phyloP scores from a whole-genome alignment of 1,284 basidiomycete genomes.

The Cystobasidium slooffiae region DNA sequence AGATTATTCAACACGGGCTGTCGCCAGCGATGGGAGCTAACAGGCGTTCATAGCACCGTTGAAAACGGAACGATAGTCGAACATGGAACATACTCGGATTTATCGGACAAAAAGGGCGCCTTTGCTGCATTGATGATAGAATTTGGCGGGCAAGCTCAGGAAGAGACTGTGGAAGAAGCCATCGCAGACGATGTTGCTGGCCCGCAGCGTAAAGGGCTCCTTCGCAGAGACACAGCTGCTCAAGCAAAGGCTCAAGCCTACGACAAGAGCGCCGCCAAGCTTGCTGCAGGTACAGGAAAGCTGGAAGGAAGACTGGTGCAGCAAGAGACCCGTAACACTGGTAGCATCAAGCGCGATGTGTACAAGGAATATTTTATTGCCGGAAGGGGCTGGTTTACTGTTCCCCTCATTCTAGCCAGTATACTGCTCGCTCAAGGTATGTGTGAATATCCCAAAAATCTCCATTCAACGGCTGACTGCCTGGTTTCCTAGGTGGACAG shows the following conservation, averaged over 20 bases:
- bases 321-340: conserved; percentile 32
- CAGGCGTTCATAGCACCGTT: conserved; percentile 59
- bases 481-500: conserved; percentile 13
- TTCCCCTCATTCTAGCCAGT: conserved; percentile 20
- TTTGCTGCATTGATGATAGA: conserved; percentile 74
- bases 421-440: conserved; percentile 20
- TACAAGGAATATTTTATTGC: conserved; percentile 32
- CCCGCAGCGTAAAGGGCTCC: not conserved
- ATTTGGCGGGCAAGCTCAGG: conserved; percentile 63
- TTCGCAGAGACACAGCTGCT: conserved; percentile 44
- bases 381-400: conserved; percentile 25
- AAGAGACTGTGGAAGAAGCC: conserved; percentile 57
- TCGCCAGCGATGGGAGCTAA: not conserved
- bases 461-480: not conserved
- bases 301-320: conserved; percentile 28
- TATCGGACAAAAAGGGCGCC: conserved; percentile 68
- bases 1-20: not conserved
- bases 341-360: conserved; percentile 23
- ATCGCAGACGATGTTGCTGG: not conserved
- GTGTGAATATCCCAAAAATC: not conserved
- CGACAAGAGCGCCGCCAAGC: conserved; percentile 31
- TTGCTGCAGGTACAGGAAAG: conserved; percentile 61
- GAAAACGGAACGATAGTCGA: conserved; percentile 71
- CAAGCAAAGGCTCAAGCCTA: conserved; percentile 56
- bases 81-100: conserved; percentile 71